Base-by-base conservation (phyloP, 768 basidiomycete species). In the Gautieria morchelliformis region DNA sequence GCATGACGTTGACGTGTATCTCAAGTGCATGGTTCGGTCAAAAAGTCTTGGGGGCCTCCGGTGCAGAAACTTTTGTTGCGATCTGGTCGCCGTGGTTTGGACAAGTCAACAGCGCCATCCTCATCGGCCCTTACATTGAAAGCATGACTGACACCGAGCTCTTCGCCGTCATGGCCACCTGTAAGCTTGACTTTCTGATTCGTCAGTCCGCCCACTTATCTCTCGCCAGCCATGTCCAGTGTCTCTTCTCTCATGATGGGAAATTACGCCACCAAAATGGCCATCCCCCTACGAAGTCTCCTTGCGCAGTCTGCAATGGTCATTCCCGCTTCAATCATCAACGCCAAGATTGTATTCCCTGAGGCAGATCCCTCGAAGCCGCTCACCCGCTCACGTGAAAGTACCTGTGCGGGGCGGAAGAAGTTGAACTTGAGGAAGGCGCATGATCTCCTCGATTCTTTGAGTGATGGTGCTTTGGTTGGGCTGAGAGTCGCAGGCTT, bases 21-120 rank as follows among this genome's bases (percentile, higher is more conserved):
- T 24, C 17, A 9, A 55, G 53, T 30, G 56, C 56, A n/a, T 57
- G 45, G 46, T 35, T 57, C 33, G 56, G 56, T 11, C 32, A 48
- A n/a, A 32, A 50, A 27, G 32, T 57, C 56, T 20, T 57, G 12
- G 45, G 46, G 2, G 45, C 46, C 5, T 57, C 56, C 11, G 56
- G 56, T 17, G 56, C 56, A 8, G 56, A 57, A 24, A 50, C 56
- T 7, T 57, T 57, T 45, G 56, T 57, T 20, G 46, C 56, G 3
- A 22, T 57, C 32, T 57, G 56, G 56, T 22, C 56, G 14, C 56
- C 56, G 17, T 57, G 45, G 45, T 57, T 57, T 22, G 56, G 56
- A 22, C 56, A 57, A 19, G 56, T 32, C 20, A 37, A 57, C 46
- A 57, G 56, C 20, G 56, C 56, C 1, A 49, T 57, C 2, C 46